Evolutionary conservation across 2,329 filamentous ascomycete genomes (phyloP).

Genomic region (Dothidotthia symphoricarpi): DNA sequence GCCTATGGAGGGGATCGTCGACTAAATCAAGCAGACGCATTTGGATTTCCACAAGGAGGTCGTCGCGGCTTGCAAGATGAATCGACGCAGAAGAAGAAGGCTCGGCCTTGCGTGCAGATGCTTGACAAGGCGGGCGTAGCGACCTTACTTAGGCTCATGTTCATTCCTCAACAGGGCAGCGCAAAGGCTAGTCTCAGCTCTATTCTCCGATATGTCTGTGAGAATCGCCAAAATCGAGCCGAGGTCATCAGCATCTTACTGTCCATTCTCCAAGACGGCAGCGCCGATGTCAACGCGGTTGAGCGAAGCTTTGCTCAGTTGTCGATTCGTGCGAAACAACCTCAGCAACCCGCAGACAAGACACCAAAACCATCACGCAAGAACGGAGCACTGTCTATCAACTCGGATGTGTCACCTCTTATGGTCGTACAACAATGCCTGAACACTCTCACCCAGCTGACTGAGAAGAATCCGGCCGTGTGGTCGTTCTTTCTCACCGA

Average conservation of each 20-base stretch:
- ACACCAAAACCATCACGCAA: conserved; percentile 81
- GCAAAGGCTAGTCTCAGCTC: conserved; percentile 80
- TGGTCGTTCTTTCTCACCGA: conserved; percentile 91
- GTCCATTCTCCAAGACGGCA: conserved; percentile 93
- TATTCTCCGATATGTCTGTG: conserved; percentile 86
- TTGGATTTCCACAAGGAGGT: conserved; percentile 34
- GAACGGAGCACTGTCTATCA: conserved; percentile 62
- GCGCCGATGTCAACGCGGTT: conserved; percentile 85
- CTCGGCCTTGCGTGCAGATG: conserved; percentile 86
- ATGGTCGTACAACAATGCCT: conserved; percentile 96
- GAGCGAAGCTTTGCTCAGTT: conserved; percentile 94
- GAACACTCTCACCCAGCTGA: conserved; percentile 78
- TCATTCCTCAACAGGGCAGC: conserved; percentile 86
- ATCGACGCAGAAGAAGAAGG: conserved; percentile 61
- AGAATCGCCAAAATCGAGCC: conserved; percentile 92
- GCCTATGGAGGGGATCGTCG: conserved; percentile 60
- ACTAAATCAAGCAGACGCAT: conserved; percentile 53
- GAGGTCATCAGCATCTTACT: conserved; percentile 92
- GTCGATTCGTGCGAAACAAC: conserved; percentile 84
- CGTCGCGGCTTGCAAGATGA: conserved; percentile 46
- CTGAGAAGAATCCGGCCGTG: conserved; percentile 80
- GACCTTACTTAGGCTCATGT: conserved; percentile 97
- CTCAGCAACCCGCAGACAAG: conserved; percentile 62
- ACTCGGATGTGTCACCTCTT: conserved; percentile 86
- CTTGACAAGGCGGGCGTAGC: conserved; percentile 94